Evolutionary conservation across 2,329 filamentous ascomycete genomes (phyloP).

Genomic region (Mariannaea sp.): DNA sequence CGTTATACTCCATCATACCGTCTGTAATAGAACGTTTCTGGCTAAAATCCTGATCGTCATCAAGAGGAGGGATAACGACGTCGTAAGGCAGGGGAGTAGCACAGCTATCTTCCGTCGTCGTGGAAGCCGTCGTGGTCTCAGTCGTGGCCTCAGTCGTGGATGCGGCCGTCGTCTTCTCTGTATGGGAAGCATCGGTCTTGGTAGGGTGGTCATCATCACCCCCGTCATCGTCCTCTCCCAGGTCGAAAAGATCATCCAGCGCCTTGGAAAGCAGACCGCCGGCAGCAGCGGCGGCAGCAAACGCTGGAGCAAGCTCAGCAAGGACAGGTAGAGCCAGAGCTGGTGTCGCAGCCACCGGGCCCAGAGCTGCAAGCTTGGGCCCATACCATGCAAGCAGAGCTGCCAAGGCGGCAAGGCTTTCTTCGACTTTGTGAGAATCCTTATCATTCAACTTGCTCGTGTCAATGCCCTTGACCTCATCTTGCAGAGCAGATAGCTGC

Average conservation of each 20-base stretch:
- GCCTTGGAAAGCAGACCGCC: slow-evolving; percentile 4
- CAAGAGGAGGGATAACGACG: not conserved
- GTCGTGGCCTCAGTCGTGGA: slow-evolving; percentile 8
- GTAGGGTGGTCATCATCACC: slow-evolving; percentile 4
- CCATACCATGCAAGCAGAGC: too few relatives aligned
- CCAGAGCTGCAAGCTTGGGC: too few relatives aligned
- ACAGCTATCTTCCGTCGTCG: slow-evolving; percentile 1
- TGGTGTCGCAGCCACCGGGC: too few relatives aligned
- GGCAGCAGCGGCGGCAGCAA: not conserved
- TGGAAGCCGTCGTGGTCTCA: not conserved
- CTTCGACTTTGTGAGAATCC: too few relatives aligned
- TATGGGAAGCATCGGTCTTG: too few relatives aligned
- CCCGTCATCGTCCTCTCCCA: slow-evolving; percentile 10
- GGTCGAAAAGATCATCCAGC: slow-evolving; percentile 8
- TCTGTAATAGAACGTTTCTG: too few relatives aligned
- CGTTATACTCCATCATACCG: too few relatives aligned
- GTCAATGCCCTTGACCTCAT: too few relatives aligned
- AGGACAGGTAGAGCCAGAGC: too few relatives aligned
- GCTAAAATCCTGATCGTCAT: slow-evolving; percentile 7
- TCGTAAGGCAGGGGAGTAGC: slow-evolving; percentile 13
- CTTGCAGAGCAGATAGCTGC: slow-evolving; percentile 1
- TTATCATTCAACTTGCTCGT: too few relatives aligned
- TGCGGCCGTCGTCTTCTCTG: slow-evolving; percentile 3
- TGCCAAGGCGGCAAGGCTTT: too few relatives aligned
- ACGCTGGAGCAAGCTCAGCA: too few relatives aligned